phyloP scores from a whole-genome alignment of 306 rosid species.

The Rosa persica region DNA sequence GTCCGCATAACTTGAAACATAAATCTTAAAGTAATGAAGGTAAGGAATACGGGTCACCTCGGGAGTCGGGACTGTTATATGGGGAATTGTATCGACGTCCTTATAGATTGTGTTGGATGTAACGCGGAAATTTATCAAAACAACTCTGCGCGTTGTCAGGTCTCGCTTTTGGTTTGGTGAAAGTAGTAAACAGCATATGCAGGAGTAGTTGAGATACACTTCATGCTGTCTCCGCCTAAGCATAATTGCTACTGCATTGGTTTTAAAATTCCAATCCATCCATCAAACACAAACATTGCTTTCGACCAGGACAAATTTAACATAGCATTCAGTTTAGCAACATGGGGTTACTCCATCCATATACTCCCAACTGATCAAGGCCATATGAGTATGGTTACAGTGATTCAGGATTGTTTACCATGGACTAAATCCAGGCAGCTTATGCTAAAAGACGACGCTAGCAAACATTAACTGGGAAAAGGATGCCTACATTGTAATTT shows the following conservation, averaged over 20 bases:
- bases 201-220: too few species aligned
- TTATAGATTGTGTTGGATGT: too few species aligned
- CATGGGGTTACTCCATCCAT: not conserved
- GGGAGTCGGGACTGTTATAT: too few species aligned
- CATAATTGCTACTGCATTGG: not conserved
- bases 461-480: conserved; percentile 4
- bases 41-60: too few species aligned
- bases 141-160: too few species aligned
- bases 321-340: not conserved
- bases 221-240: too few species aligned
- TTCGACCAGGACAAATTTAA: not conserved
- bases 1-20: too few species aligned
- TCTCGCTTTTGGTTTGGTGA: too few species aligned
- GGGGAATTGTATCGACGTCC: too few species aligned
- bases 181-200: too few species aligned
- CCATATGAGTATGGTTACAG: not conserved
- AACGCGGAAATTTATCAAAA: too few species aligned
- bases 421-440: conserved; percentile 12
- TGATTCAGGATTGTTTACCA: not conserved
- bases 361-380: not conserved
- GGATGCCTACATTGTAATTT: not conserved
- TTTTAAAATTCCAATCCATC: not conserved
- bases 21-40: too few species aligned
- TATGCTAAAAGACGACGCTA: not conserved
- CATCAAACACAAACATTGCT: not conserved